Conservation (phyloP, 1,284 basidiomycete genomes). For the Microbotryum intermedium region DNA sequence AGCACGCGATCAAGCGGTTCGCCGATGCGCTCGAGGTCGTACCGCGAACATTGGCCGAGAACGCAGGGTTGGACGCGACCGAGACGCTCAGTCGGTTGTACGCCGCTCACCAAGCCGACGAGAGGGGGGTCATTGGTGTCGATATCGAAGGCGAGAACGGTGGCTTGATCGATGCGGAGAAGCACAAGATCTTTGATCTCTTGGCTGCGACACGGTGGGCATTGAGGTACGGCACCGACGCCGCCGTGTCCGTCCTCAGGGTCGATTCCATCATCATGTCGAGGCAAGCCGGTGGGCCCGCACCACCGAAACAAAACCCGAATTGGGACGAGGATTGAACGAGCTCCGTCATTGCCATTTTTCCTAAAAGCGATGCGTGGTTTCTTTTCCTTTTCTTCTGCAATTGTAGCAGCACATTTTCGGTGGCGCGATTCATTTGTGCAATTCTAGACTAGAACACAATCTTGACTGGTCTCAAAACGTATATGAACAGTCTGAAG, state of each 20-base stretch:
- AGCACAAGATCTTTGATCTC: slow-evolving; percentile 68
- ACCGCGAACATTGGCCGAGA: slow-evolving; percentile 89
- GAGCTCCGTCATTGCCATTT: no score
- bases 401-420: no score
- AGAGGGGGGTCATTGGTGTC: slow-evolving; percentile 66
- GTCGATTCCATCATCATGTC: slow-evolving; percentile 85
- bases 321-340: slow-evolving; percentile 33
- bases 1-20: slow-evolving; percentile 89
- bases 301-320: slow-evolving; percentile 35
- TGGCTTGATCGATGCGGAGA: slow-evolving; percentile 57
- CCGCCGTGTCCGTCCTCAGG: slow-evolving; percentile 83
- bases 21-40: slow-evolving; percentile 85
- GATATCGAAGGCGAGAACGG: slow-evolving; percentile 82
- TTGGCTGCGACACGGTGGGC: slow-evolving; percentile 85
- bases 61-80: slow-evolving; percentile 88
- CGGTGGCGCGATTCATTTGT: no score
- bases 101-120: slow-evolving; percentile 73
- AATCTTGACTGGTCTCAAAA: no score
- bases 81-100: slow-evolving; percentile 80
- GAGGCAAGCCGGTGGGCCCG: slow-evolving; percentile 35
- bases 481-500: no score
- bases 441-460: no score
- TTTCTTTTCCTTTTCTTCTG: no score
- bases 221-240: slow-evolving; percentile 78
- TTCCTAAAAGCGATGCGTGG: no score